Conservation (phyloP, 768 basidiomycete genomes). For the Suillus clintonianus region DNA sequence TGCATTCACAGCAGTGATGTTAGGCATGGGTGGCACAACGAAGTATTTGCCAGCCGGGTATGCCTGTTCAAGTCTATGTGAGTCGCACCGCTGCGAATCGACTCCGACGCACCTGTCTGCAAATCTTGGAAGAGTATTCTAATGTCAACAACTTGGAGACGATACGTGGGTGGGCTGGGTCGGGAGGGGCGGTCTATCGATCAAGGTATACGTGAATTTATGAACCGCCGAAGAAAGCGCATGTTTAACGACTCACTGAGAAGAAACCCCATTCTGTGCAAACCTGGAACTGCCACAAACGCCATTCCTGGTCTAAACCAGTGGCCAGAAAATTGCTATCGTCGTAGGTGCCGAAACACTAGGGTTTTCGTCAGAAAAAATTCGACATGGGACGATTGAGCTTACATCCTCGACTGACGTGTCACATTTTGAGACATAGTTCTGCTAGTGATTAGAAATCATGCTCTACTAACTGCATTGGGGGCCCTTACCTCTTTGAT, state of each 20-base stretch:
- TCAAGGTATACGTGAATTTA: neutral
- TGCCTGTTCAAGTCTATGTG: slow-evolving; percentile 43
- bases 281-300: slow-evolving; percentile 88
- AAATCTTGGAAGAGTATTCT: slow-evolving; percentile 71
- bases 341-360: slow-evolving; percentile 88
- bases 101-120: slow-evolving; percentile 51
- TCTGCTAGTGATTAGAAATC: slow-evolving; percentile 32
- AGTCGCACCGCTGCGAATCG: neutral
- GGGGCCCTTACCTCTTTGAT: slow-evolving; percentile 59
- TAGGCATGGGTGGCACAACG: slow-evolving; percentile 69
- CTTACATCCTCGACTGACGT: slow-evolving; percentile 52
- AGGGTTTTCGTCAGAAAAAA: neutral
- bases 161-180: slow-evolving; percentile 69
- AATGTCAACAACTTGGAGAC: slow-evolving; percentile 77
- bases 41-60: slow-evolving; percentile 79
- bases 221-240: neutral
- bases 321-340: slow-evolving; percentile 63
- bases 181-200: slow-evolving; percentile 70
- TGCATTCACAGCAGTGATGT: slow-evolving; percentile 78
- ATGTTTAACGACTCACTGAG: slow-evolving; percentile 45
- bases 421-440: slow-evolving; percentile 58
- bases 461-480: neutral
- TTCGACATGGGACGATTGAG: neutral
- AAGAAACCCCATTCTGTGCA: slow-evolving; percentile 98
- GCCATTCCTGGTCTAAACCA: slow-evolving; percentile 73